Evolutionary conservation across 352 stramenopile species (phyloP), one percentile per base, ranked within the genome.

Genomic region (Blastocystis sp.): DNA sequence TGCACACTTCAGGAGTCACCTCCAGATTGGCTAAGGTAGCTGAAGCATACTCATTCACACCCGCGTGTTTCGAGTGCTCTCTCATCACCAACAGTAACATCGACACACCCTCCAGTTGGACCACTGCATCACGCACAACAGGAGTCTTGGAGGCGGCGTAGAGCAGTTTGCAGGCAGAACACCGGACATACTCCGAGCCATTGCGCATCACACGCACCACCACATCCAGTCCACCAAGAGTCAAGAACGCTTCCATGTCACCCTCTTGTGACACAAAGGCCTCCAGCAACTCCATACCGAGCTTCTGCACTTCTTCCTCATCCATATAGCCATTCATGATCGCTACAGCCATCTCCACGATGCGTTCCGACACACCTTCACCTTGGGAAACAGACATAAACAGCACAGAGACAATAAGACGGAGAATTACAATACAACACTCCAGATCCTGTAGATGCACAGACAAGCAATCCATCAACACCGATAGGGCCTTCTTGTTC

Each of bases 281-380:
- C 73, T 84, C 73, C 48, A 84, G 51, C 33, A 84, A 42, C 73
- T 84, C 73, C 42, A 84, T 84, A 57, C 73, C 73, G 4, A 84
- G 51, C 73, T 84, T 84, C 73, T 84, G 73, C 22, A 84, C 24
- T 9, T 66, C 73, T 13, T 84, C 73, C 19, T 53, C 48, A 37
- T 84, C 73, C n/a, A 56, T 24, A 57, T 84, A 84, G 51, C 59
- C 59, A 57, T 84, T 84, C 73, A 84, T 84, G 22, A 84, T 66
- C 9, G 59, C 51, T 57, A 84, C 73, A 33, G 73, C 73, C 53
- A 44, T 48, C 53, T 84, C 73, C 53, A 84, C 56, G 73, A 84
- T 84, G 51, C 73, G 73, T 11, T 58, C 59, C 51, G 73, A 84
- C 73, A 84, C 73, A 19, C 33, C 73, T 30, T 84, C 73, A 27